Percentiles rank a stretch among this genome's conserved stretches.
Evolutionary conservation across 257 asterid species (phyloP).

Genomic region (Cynanchum wilfordii): DNA sequence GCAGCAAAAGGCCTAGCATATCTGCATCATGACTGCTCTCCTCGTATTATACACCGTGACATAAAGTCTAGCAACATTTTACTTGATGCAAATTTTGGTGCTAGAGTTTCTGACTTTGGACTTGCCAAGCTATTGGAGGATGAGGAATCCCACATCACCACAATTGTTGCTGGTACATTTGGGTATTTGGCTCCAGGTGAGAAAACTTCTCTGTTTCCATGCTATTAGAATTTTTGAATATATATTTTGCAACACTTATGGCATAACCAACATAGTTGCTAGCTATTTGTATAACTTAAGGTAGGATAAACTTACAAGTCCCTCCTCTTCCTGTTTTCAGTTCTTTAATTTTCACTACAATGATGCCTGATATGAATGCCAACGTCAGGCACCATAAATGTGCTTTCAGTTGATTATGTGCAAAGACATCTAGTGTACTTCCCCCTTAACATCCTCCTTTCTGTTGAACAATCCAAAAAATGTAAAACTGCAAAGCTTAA

Average conservation of each 20-base stretch:
- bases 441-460: neutral
- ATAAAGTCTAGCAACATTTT: constrained; percentile 91
- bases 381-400: neutral
- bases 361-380: neutral
- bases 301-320: neutral
- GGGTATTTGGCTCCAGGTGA: constrained; percentile 97
- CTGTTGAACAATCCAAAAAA: neutral
- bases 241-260: neutral
- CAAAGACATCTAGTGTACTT: neutral
- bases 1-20: constrained; percentile 93
- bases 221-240: neutral
- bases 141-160: constrained; percentile 93
- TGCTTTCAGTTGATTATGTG: neutral
- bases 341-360: neutral
- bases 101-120: constrained; percentile 94
- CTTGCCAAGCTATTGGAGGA: constrained; percentile 87
- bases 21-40: constrained; percentile 95
- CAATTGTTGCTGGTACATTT: constrained; percentile 96
- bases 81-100: constrained; percentile 83
- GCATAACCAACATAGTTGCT: neutral
- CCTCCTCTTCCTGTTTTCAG: neutral
- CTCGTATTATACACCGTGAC: constrained; percentile 90
- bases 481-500: neutral
- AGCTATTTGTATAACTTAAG: neutral
- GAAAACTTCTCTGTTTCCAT: neutral